A percentile compares a stretch with the other conserved stretches of the same genome.
phyloP scores from a whole-genome alignment of 495 filamentous ascomycete genomes.

The Penicillium paradoxum region DNA sequence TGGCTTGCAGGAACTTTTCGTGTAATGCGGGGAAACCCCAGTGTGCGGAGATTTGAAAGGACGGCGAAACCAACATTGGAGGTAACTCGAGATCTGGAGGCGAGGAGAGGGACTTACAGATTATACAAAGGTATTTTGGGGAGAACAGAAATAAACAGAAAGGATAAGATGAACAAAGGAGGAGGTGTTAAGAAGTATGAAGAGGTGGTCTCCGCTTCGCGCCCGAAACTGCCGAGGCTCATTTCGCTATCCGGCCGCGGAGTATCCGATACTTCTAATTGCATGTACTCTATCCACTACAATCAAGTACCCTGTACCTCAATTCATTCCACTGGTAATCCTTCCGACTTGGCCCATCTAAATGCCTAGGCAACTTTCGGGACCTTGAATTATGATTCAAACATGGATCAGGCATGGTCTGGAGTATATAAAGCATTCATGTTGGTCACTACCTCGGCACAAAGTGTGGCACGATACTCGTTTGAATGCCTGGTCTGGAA shows the following conservation, averaged over 20 bases:
- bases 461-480: too few relatives aligned
- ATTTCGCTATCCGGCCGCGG: slow-evolving; percentile 9
- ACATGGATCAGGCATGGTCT: too few relatives aligned
- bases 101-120: slow-evolving; percentile 12
- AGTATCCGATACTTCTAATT: slow-evolving; percentile 13
- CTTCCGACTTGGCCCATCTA: background rate
- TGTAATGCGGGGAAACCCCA: slow-evolving; percentile 24
- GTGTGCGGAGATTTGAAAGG: background rate
- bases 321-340: background rate
- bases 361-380: slow-evolving; percentile 1
- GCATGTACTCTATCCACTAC: fast-evolving
- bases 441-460: background rate
- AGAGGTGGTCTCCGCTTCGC: slow-evolving; percentile 17
- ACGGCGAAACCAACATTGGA: background rate
- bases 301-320: slow-evolving; percentile 7
- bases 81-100: background rate
- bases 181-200: slow-evolving; percentile 2
- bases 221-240: slow-evolving; percentile 28
- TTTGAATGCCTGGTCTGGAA: too few relatives aligned
- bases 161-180: background rate
- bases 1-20: slow-evolving; percentile 4
- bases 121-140: slow-evolving; percentile 2
- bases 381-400: background rate
- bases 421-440: too few relatives aligned
- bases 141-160: background rate